Evolutionary conservation across 2,329 filamentous ascomycete genomes (phyloP), one percentile per base, ranked within the genome.

Genomic region (Ophiostoma piceae): DNA sequence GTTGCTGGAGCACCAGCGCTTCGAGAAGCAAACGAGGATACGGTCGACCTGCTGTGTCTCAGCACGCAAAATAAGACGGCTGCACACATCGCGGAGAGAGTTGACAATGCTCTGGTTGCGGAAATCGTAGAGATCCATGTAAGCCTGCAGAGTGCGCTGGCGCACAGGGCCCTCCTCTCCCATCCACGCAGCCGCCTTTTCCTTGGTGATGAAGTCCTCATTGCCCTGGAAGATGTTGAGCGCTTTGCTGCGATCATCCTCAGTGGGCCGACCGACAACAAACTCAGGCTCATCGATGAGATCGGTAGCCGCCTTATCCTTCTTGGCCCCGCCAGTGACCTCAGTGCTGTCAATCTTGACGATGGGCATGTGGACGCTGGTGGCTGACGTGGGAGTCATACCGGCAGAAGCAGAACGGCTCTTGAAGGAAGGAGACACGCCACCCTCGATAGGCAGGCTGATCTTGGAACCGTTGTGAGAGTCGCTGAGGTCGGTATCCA

Each of bases 11-110:
- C 92, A 97, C 95, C 95, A 99, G 72, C 94, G 85, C 73, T 88
- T 88, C 2, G 95, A 92, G 75, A 98, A 94, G 26, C 91, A 90
- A 75, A 96, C 92, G 73, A 99, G 81, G 71, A 99, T 94, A 43
- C 95, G 90, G 78, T 99, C 95, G 26, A 99, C 92, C 79, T 99
- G 94, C 79, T 99, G 95, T 2, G 94, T 96, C 80, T 99, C 95
- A 57, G 92, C 95, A 74, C 92, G 91, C 70, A 99, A 84, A 4
- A 95, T 84, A 32, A 98, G 83, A 41, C 92, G 90, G 68, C 87
- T 87, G 78, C 95, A 99, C 35, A 99, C 84, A 71, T 89, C 87
- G 35, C 95, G 88, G 73, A 98, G 83, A 8, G 92, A 88, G 51
- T 85, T 84, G 19, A 98, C 84, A 66, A 98, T 90, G 78, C 92